Conservation (phyloP, 2,329 filamentous ascomycete species). For the Xylaria arbuscula region DNA sequence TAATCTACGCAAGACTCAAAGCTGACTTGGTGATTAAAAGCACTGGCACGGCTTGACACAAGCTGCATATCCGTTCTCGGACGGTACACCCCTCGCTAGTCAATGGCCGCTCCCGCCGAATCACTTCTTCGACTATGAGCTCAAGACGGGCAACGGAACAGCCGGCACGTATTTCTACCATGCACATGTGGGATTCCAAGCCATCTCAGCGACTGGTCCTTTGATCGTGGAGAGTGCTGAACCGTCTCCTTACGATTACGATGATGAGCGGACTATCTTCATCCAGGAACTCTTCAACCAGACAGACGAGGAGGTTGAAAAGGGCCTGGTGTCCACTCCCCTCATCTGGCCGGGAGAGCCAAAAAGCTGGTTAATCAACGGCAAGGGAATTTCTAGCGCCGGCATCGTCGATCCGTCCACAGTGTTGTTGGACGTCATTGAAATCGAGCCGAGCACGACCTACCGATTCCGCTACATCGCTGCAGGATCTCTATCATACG, state of each 20-base stretch:
- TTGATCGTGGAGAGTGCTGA: conserved; percentile 29
- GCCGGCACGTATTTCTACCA: conserved; percentile 34
- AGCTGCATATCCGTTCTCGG: conserved; percentile 33
- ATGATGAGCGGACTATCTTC: conserved; percentile 28
- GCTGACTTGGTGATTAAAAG: conserved; percentile 16
- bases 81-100: conserved; percentile 32
- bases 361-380: conserved; percentile 33
- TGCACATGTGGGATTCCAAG: conserved; percentile 33
- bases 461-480: conserved; percentile 31
- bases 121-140: conserved; percentile 35
- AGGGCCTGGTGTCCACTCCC: conserved; percentile 13
- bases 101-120: conserved; percentile 34
- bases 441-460: conserved; percentile 27
- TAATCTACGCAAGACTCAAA: neutral
- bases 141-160: conserved; percentile 23
- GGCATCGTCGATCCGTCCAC: conserved; percentile 30
- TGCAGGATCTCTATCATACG: conserved; percentile 17
- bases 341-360: conserved; percentile 28
- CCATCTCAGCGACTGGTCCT: conserved; percentile 29
- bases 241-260: conserved; percentile 24
- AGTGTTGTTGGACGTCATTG: conserved; percentile 19
- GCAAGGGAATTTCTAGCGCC: conserved; percentile 30
- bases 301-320: conserved; percentile 23
- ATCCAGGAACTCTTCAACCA: conserved; percentile 30
- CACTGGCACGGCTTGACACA: conserved; percentile 35